A percentile compares a stretch with the other conserved stretches of the same genome.
phyloP scores from a whole-genome alignment of 78 protist genomes.

The Dictyostelium intermedium region DNA sequence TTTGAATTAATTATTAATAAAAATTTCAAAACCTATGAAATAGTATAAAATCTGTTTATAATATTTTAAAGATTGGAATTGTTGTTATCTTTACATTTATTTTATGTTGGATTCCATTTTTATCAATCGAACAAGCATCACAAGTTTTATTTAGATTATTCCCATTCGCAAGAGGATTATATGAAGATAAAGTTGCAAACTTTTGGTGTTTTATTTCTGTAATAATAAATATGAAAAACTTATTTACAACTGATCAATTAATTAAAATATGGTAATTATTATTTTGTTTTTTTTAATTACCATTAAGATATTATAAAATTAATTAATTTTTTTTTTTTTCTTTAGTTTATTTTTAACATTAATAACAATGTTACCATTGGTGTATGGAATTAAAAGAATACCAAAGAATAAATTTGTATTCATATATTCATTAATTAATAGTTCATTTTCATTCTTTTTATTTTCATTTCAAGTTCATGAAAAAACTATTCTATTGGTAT shows the following conservation, averaged over 20 bases:
- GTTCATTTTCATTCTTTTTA: constrained; percentile 92
- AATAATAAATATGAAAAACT: constrained; percentile 67
- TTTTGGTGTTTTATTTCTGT: constrained; percentile 92
- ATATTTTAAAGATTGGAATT: constrained; percentile 14
- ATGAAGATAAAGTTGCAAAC: constrained; percentile 97
- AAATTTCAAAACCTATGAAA: too few species aligned
- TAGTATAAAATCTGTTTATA: constrained; percentile 14
- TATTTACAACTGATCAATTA: constrained; percentile 13
- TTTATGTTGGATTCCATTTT: constrained; percentile 87
- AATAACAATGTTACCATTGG: constrained; percentile 25
- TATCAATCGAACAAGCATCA: constrained; percentile 19
- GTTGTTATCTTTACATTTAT: constrained; percentile 66
- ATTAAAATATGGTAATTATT: constrained; percentile 56
- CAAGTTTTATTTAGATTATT: constrained; percentile 92
- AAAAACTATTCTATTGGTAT: constrained; percentile 90
- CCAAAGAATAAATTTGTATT: constrained; percentile 3
- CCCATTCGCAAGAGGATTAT: constrained; percentile 93
- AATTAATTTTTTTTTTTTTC: not conserved
- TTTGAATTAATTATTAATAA: too few species aligned
- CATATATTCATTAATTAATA: constrained; percentile 36
- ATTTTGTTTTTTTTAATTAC: not conserved
- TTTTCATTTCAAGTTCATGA: constrained; percentile 97
- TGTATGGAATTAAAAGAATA: not conserved
- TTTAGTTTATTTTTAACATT: constrained; percentile 46
- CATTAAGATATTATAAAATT: not conserved